Evolutionary conservation across 345 rosid genomes (phyloP), one percentile per base, ranked within the genome.

Genomic region (Sapria himalayana): DNA sequence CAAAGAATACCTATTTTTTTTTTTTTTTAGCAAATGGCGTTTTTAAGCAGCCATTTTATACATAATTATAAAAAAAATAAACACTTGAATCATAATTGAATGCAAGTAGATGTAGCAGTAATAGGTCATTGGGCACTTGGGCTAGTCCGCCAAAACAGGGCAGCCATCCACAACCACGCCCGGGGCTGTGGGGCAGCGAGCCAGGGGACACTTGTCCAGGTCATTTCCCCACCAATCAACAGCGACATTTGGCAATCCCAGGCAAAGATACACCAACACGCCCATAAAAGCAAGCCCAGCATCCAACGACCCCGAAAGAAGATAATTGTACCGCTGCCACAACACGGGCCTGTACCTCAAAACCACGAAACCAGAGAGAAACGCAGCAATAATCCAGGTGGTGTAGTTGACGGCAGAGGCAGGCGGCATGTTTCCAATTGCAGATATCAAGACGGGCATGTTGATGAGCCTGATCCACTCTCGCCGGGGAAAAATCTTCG

Each of bases 361-460:
- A 43, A 65, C 67, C 27, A 89, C 86, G 31, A 69, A 89, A 8
- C 98, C 94, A 0, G 98, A 89, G 9, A 89, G 46, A 41, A 89
- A 89, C 4, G 94, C 98, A 0, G 59, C 64, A 17, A 76, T 41
- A 33, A 82, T 55, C 98, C 98, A 82, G 0, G 86, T 76, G 12
- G 95, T 82, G 69, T 74, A 89, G 69, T 82, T 89, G 16, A 89
- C 98, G 0, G 95, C 98, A n/a, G 98, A 82, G 0, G 98, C 98
- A 0, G 98, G 95, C 4, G 95, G 98, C 98, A 89, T 89, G 27
- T 33, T 56, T 24, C 92, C 78, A 9, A 81, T 79, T 0, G 95
- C 95, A 0, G 93, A 80, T 0, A 89, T 69, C 41, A 89, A 41
- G 18, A 89, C 92, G 0, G 93, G 98, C 93, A 89, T 79, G 68